phyloP scores from a whole-genome alignment of 768 basidiomycete genomes.

The Mycena haematopus region DNA sequence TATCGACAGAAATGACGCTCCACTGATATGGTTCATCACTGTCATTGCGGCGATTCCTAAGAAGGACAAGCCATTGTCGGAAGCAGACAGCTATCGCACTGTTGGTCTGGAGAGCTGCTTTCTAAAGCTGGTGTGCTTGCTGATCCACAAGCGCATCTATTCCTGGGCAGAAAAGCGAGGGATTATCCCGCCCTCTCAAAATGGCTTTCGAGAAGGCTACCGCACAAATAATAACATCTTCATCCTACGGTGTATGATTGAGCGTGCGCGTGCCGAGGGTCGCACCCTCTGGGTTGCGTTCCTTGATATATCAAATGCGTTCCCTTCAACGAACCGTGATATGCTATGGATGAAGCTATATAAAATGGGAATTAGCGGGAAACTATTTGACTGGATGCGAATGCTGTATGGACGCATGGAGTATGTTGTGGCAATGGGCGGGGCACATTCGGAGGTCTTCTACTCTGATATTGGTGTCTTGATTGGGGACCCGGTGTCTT shows the following conservation, averaged over 20 bases:
- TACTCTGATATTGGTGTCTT: neutral
- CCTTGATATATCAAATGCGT: neutral
- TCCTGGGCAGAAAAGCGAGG: neutral
- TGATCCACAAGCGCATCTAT: constrained; percentile 4
- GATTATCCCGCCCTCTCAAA: neutral
- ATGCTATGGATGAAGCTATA: neutral
- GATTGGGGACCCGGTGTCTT: neutral
- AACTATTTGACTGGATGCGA: neutral
- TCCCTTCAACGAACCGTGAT: neutral
- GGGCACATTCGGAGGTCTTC: too few species aligned
- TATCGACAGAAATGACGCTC: neutral
- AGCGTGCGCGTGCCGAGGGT: neutral
- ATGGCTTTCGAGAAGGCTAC: neutral
- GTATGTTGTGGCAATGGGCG: too few species aligned
- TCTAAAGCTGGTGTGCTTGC: neutral
- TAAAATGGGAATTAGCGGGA: neutral
- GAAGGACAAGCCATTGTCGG: too few species aligned
- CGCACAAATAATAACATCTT: neutral
- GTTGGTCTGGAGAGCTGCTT: constrained; percentile 2
- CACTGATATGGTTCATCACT: neutral
- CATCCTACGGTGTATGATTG: neutral
- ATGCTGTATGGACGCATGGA: neutral
- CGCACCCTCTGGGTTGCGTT: neutral
- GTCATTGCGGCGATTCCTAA: too few species aligned
- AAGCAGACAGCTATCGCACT: neutral